Evolutionary conservation across 495 filamentous ascomycete genomes (phyloP).

Genomic region (Lasiosphaeriaceae sp.): DNA sequence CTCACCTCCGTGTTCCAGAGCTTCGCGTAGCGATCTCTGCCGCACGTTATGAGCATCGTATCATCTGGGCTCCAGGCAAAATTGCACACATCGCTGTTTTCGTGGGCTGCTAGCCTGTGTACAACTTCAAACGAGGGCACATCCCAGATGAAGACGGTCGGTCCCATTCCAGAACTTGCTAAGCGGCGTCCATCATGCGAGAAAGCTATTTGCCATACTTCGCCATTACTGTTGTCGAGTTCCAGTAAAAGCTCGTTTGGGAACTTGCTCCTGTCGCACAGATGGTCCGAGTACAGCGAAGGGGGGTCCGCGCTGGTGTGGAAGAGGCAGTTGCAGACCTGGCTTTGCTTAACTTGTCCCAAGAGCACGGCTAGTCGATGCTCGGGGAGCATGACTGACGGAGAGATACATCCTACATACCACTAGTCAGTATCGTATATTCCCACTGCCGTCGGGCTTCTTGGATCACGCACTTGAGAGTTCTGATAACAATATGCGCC

Average conservation of each 20-base stretch:
- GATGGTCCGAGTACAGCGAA: constrained; percentile 85
- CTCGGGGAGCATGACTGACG: constrained; percentile 96
- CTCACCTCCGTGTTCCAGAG: constrained; percentile 78
- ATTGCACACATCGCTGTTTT: constrained; percentile 60
- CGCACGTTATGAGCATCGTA: constrained; percentile 75
- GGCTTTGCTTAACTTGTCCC: constrained; percentile 72
- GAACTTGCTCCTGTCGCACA: constrained; percentile 76
- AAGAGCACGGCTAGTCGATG: constrained; percentile 85
- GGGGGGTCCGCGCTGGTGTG: constrained; percentile 78
- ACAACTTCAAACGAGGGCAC: constrained; percentile 63
- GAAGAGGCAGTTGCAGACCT: constrained; percentile 80
- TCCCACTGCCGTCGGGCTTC: background rate
- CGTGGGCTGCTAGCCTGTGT: constrained; percentile 61
- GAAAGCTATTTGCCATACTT: constrained; percentile 88
- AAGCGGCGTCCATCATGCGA: constrained; percentile 84
- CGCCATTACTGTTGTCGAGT: constrained; percentile 70
- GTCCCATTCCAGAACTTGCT: constrained; percentile 76
- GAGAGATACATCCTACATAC: constrained; percentile 75
- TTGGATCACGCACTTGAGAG: constrained; percentile 66
- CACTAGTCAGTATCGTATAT: constrained; percentile 12
- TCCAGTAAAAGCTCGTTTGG: constrained; percentile 63
- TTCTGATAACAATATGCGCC: constrained; percentile 70
- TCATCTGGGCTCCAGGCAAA: constrained; percentile 92
- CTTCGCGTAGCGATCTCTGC: constrained; percentile 66
- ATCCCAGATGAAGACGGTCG: constrained; percentile 76